Conservation (phyloP, 192 early-diverging fungal species). For the Podila epigama region DNA sequence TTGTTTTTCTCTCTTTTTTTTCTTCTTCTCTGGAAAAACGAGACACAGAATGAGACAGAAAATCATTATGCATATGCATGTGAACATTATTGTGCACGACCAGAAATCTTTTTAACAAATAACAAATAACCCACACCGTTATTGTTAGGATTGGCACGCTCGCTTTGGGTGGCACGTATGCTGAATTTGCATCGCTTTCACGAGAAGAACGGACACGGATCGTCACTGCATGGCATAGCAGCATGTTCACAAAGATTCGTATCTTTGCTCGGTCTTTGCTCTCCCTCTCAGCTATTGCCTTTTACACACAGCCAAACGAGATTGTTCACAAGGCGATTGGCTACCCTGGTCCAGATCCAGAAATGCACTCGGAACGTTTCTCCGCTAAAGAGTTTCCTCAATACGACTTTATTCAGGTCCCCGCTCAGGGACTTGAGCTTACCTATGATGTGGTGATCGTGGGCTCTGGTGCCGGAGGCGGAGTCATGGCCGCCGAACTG, state of each 20-base stretch:
- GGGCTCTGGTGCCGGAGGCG: conserved; percentile 75
- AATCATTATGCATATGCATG: neutral
- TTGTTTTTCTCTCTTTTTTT: neutral
- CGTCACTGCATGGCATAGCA: conserved; percentile 25
- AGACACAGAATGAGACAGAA: no score
- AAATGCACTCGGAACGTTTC: conserved; percentile 49
- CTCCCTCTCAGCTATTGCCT: conserved; percentile 6
- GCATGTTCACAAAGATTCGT: conserved; percentile 36
- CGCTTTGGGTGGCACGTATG: conserved; percentile 32
- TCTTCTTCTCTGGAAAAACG: no score
- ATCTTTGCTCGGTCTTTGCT: conserved; percentile 28
- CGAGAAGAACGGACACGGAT: conserved; percentile 40
- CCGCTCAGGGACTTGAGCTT: conserved; percentile 43
- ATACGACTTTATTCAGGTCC: conserved; percentile 63
- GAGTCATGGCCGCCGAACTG: conserved; percentile 71
- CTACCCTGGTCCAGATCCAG: conserved; percentile 61
- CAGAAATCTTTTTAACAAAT: neutral
- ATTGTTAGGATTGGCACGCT: conserved; percentile 28
- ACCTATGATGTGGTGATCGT: conserved; percentile 71
- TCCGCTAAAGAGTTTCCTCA: conserved; percentile 48
- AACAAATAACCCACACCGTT: neutral
- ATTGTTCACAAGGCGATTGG: conserved; percentile 55
- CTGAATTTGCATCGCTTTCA: conserved; percentile 26
- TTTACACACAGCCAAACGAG: conserved; percentile 15
- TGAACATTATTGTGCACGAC: neutral